Evolutionary conservation across 1,284 basidiomycete genomes (phyloP), one percentile per base, ranked within the genome.

Genomic region (Volvariella surrecta): DNA sequence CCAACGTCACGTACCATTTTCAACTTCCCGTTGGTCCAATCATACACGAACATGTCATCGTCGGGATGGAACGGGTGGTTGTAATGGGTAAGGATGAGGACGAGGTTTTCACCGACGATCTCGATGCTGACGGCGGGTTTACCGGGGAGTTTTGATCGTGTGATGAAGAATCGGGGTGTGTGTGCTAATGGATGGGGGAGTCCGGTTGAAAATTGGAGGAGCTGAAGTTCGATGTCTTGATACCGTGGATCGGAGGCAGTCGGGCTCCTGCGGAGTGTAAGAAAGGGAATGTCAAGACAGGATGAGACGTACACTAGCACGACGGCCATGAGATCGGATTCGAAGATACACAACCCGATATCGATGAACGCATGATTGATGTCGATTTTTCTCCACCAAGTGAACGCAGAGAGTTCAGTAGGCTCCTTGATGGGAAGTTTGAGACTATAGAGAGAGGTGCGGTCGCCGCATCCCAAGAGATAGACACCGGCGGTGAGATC

Each of bases 241-340:
- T 28, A 11, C 6, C 24, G 24, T 6, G 24, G 24, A 11, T 28
- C 24, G 11, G 24, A 28, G 6, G 24, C n/a, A 28, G 24, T 28
- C 24, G 11, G 24, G 11, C 24, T 11, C 11, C 6, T 28, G 24
- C 34, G 17, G 11, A 32, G 11, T 42, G 44, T 10, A 15, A n/a
- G 16, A 32, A 39, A n/a, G 16, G 9, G 24, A 11, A 11, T 11
- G 24, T 7, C 21, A 18, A 19, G 41, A 18, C 18, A 48, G 37
- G 11, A 37, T 38, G 18, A 37, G 41, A 59, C 63, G 18, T 48
- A 67, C 67, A 52, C 58, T 3, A 67, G 67, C 19, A 73, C 55
- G 22, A 71, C 50, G 1, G 63, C 68, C n/a, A 73, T 58, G 11
- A 75, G 54, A 51, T 75, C 70, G 47, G 73, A 70, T 50, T 74